These are phyloP conservation scores for Verbena officinalis DNA, from an alignment of 257 asterid species.

Conservation along the genomic window DNA sequence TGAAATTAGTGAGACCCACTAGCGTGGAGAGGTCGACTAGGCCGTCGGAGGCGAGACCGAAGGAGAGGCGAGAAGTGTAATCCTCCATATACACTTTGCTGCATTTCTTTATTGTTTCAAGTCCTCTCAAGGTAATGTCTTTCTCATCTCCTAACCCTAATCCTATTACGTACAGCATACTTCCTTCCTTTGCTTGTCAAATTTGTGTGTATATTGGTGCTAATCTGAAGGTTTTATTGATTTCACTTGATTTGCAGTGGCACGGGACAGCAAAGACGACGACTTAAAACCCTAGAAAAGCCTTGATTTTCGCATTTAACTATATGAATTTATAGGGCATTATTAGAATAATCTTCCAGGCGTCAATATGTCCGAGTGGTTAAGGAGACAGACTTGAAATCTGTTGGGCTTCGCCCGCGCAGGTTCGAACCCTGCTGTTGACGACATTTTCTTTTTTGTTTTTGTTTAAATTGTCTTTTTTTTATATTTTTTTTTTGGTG, in stretches of 20 bases:
- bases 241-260: background rate
- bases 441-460: slow-evolving; percentile 16
- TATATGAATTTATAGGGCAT: background rate
- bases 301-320: background rate
- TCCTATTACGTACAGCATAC: slow-evolving; percentile 76
- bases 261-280: background rate
- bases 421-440: slow-evolving; percentile 70
- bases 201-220: background rate
- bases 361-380: slow-evolving; percentile 74
- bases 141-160: slow-evolving; percentile 89
- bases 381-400: slow-evolving; percentile 79
- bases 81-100: slow-evolving; percentile 84
- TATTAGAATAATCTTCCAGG: rapidly evolving
- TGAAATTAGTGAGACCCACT: slow-evolving; percentile 31
- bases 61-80: slow-evolving; percentile 92
- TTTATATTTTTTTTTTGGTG: too few species aligned
- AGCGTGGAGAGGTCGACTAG: slow-evolving; percentile 74
- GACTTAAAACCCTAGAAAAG: slow-evolving; percentile 29
- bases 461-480: background rate
- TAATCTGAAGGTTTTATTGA: background rate
- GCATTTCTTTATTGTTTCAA: slow-evolving; percentile 77
- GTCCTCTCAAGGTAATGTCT: slow-evolving; percentile 84
- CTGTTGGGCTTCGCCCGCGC: slow-evolving; percentile 78
- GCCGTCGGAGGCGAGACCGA: slow-evolving; percentile 76
- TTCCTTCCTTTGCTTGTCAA: background rate